Conservation (phyloP, 164 flowering plant species). For the grape (Vitis vinifera) region DNA sequence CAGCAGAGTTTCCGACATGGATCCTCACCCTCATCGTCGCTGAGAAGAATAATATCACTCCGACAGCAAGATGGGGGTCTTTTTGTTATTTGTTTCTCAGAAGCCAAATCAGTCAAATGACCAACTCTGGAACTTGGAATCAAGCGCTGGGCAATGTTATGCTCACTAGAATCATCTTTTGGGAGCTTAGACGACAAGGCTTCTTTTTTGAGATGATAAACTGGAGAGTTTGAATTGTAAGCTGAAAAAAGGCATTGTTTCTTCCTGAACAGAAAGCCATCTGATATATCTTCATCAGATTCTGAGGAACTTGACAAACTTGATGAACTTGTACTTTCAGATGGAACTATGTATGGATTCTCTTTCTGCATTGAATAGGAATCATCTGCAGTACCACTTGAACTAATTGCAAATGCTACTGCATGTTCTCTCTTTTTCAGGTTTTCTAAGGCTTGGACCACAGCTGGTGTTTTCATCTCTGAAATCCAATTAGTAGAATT, state of each 20-base stretch:
- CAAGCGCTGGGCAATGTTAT: background rate
- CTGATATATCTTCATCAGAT: conserved; percentile 10
- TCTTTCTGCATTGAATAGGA: conserved; percentile 2
- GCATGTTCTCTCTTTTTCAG: conserved; percentile 13
- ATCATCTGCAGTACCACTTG: conserved; percentile 3
- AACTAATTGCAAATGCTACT: background rate
- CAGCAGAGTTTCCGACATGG: background rate
- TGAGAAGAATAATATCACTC: conserved; percentile 23
- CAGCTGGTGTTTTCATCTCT: conserved; percentile 21
- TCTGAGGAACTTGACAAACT: conserved; percentile 15
- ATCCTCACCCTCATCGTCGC: conserved; percentile 28
- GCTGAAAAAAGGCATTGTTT: conserved; percentile 1
- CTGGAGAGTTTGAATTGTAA: conserved; percentile 11
- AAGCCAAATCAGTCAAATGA: conserved; percentile 12
- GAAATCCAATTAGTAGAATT: conserved; percentile 11
- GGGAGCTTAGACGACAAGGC: conserved; percentile 15
- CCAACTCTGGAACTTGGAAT: background rate
- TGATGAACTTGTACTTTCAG: conserved; percentile 11
- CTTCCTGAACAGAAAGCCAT: conserved; percentile 9
- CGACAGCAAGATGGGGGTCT: background rate
- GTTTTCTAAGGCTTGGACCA: background rate
- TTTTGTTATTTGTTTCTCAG: conserved; percentile 3
- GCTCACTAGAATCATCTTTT: conserved; percentile 3
- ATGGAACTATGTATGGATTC: conserved; percentile 2
- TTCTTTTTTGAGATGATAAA: conserved; percentile 19